Evolutionary conservation across 768 basidiomycete species (phyloP).

Genomic region (Phaeolepiota aurea): DNA sequence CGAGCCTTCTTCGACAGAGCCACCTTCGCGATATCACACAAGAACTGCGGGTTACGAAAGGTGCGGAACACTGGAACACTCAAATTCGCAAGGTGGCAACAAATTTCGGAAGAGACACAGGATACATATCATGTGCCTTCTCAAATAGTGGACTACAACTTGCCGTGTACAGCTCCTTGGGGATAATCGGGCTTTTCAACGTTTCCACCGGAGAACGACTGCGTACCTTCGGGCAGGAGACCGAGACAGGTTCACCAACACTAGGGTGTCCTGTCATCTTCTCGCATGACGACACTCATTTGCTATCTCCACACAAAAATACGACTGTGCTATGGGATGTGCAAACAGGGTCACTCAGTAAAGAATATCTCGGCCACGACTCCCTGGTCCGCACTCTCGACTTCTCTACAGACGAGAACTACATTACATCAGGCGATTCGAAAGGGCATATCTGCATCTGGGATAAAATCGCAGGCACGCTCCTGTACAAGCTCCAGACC

Average conservation of each 20-base stretch:
- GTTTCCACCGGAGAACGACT: not conserved
- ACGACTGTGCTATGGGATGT: not conserved
- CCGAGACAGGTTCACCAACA: not conserved
- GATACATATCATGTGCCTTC: not conserved
- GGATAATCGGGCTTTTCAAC: not conserved
- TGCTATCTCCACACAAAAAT: not conserved
- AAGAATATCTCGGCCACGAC: not conserved
- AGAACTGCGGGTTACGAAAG: not conserved
- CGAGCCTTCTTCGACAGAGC: not conserved
- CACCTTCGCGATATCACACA: not conserved
- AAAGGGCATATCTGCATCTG: not conserved
- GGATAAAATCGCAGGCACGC: not conserved
- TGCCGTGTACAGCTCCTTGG: not conserved
- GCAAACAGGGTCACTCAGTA: not conserved
- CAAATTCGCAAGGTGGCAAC: not conserved
- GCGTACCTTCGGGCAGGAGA: not conserved
- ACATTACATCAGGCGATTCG: not conserved
- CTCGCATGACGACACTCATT: not conserved
- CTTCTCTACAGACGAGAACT: not conserved
- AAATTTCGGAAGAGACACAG: too few species aligned
- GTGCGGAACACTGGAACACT: not conserved
- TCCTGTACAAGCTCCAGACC: not conserved
- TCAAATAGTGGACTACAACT: not conserved
- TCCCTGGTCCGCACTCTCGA: not conserved
- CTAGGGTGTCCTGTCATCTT: too few species aligned